phyloP scores from a whole-genome alignment of 768 basidiomycete species.

The Gymnopilus dilepis region DNA sequence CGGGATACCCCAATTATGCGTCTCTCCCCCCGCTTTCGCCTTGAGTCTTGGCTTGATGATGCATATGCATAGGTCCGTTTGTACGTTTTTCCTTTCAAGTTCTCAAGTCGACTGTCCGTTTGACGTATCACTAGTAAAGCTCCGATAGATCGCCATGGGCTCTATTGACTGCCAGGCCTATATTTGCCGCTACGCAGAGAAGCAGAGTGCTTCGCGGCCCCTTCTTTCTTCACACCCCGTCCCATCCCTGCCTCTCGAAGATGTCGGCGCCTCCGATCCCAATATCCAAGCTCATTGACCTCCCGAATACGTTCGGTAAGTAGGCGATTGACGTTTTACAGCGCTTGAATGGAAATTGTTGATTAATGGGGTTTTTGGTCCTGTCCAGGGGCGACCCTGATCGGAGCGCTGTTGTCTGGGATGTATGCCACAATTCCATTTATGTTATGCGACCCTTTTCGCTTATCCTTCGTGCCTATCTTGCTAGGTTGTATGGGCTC shows the following conservation, averaged over 20 bases:
- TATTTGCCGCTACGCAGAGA: neutral
- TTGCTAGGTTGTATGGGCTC: constrained; percentile 37
- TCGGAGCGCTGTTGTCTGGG: constrained; percentile 39
- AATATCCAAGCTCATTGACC: constrained; percentile 14
- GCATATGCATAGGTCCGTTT: neutral
- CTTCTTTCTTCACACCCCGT: constrained; percentile 6
- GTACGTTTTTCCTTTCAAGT: neutral
- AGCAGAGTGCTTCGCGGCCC: neutral
- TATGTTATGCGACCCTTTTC: neutral
- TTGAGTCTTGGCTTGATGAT: neutral
- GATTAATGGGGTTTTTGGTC: neutral
- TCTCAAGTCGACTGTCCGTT: neutral
- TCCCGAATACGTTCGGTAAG: constrained; percentile 19
- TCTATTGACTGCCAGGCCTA: neutral
- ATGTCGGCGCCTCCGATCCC: constrained; percentile 11
- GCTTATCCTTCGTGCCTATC: constrained; percentile 9
- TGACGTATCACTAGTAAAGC: constrained; percentile 1
- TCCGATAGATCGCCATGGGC: constrained; percentile 5
- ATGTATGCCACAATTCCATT: constrained; percentile 28
- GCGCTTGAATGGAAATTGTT: neutral
- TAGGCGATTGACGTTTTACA: neutral
- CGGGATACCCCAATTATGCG: neutral
- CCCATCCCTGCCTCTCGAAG: neutral
- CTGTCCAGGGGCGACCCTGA: constrained; percentile 25
- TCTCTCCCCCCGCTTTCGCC: neutral